Base-by-base conservation (phyloP, 2,329 filamentous ascomycete genomes). In the Thelonectria discophora region DNA sequence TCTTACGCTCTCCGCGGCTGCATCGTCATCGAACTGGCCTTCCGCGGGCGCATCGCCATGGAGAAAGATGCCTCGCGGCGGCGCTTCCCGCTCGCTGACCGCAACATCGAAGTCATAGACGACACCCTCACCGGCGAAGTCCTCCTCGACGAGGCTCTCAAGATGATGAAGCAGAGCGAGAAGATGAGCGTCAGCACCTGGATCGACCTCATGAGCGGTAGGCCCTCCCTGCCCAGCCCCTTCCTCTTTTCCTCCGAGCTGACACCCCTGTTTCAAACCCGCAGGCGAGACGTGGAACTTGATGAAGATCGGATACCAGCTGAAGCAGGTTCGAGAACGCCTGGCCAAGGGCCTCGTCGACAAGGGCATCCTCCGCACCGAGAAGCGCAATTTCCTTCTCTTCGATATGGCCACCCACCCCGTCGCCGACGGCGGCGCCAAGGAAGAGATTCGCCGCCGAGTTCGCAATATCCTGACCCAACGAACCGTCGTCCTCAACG, bases 351-450 rank as follows among this genome's bases (percentile, higher is more conserved):
- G 95, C 34, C 88, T 99, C 47, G 95, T 99, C 67, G 95, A 99
- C 82, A 99, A 99, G 82, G 95, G 95, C 74, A 97, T 99, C 76
- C 87, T 99, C 60, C 92, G 95, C 72, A 99, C 95, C 63, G 95
- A 99, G 80, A 99, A 99, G 84, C 93, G 93, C 80, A 99, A 99
- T 84, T 99, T 99, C 82, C 87, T 99, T 67, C 91, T 99, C 67
- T 99, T 99, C 83, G 95, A 99, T 81, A 99, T 99, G 95, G 95
- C 95, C 60, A 99, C 95, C 67, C 95, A 99, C 78, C 95, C 95
- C 43, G 94, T 99, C 60, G 94, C 93, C 66, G 95, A 99, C 74
- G 91, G 93, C 68, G 94, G 93, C 73, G 95, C 95, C 73, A 99
- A 99, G 82, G 95, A 98, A 75, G 95, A 99, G 81, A 95, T 99